Percentiles rank a stretch among this genome's conserved stretches.
Conservation (phyloP, 2,329 filamentous ascomycete species). For the Hypomyces rosellus region DNA sequence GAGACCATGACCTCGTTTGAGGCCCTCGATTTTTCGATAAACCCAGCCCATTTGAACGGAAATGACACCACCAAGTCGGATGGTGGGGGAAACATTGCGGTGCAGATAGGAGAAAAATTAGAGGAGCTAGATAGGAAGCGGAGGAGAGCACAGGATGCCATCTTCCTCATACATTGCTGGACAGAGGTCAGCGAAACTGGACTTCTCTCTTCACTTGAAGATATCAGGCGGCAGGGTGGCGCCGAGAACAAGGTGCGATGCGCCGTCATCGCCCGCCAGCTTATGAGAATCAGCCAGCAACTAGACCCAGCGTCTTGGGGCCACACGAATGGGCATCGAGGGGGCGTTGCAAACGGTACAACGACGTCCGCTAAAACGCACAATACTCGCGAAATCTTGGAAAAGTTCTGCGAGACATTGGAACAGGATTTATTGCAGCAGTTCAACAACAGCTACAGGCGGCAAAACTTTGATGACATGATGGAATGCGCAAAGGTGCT, state of each 20-base stretch:
- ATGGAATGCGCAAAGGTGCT: constrained; percentile 91
- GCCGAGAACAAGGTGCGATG: constrained; percentile 91
- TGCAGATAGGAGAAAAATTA: constrained; percentile 88
- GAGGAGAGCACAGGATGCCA: constrained; percentile 83
- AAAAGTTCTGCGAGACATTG: constrained; percentile 92
- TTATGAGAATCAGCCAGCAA: constrained; percentile 89
- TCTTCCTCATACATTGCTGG: constrained; percentile 95
- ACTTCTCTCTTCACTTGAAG: constrained; percentile 78
- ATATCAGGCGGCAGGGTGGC: constrained; percentile 75
- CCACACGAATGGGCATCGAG: constrained; percentile 51
- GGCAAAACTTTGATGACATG: constrained; percentile 97
- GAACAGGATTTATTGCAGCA: constrained; percentile 94
- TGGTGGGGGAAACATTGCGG: constrained; percentile 77
- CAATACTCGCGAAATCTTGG: constrained; percentile 81
- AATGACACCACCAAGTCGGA: constrained; percentile 34
- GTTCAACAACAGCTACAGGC: constrained; percentile 94
- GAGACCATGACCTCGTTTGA: constrained; percentile 90
- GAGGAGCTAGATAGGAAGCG: constrained; percentile 93
- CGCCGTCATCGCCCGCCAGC: constrained; percentile 85
- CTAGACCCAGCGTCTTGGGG: constrained; percentile 74
- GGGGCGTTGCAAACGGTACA: constrained; percentile 43
- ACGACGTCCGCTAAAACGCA: constrained; percentile 36
- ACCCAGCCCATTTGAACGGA: constrained; percentile 44
- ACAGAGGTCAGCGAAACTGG: constrained; percentile 88
- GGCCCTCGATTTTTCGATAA: constrained; percentile 76